phyloP scores from a whole-genome alignment of 306 rosid species.

The peach (Prunus persica) region Prunus_persica_NCBIv2 NC_034010.1:15691001-15691500 shows the following conservation, averaged over 20 bases:
- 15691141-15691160: not conserved
- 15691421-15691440: conserved; percentile 94
- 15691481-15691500: conserved; percentile 3
- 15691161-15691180: not conserved
- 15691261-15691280: not conserved
- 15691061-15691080: conserved; percentile 45
- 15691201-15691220: too few species aligned
- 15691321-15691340: conserved; percentile 79
- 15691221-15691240: not conserved
- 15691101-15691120: conserved; percentile 98
- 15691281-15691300: not conserved
- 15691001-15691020: conserved; percentile 17
- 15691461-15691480: conserved; percentile 48
- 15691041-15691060: conserved; percentile 10
- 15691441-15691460: conserved; percentile 99
- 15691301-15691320: conserved; percentile 14
- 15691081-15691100: conserved; percentile 96
- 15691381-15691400: conserved; percentile 95
- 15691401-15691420: conserved; percentile 94
- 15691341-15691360: conserved; percentile 99
- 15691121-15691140: conserved; percentile 50
- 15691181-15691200: too few species aligned
- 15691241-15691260: not conserved
- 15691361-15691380: conserved; percentile 95
- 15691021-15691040: conserved; percentile 5